phyloP scores from a whole-genome alignment of 768 basidiomycete genomes.

The Tricholoma sp. region DNA sequence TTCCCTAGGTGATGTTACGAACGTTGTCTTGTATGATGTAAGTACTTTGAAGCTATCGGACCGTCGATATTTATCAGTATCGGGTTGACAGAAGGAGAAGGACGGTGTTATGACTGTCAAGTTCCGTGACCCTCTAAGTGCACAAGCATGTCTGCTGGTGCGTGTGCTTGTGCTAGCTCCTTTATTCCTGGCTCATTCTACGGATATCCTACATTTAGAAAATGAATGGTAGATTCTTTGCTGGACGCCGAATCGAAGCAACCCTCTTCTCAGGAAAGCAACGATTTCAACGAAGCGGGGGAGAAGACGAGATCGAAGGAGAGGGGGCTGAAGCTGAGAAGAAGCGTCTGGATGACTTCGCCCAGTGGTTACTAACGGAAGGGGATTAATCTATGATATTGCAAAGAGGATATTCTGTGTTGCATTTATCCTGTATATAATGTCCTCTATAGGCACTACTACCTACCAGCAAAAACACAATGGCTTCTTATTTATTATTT shows the following conservation, averaged over 20 bases:
- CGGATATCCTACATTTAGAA: conserved; percentile 42
- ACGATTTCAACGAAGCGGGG: conserved; percentile 72
- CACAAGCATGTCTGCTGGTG: conserved; percentile 87
- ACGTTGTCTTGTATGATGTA: conserved; percentile 93
- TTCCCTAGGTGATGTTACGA: conserved; percentile 89
- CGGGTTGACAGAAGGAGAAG: conserved; percentile 64
- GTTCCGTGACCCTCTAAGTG: conserved; percentile 88
- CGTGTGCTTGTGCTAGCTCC: conserved; percentile 21
- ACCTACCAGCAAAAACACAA: conserved; percentile 75
- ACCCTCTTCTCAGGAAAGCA: conserved; percentile 78
- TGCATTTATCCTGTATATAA: conserved; percentile 16
- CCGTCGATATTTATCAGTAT: neutral
- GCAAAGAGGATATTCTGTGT: conserved; percentile 4
- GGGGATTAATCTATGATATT: conserved; percentile 46
- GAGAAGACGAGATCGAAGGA: conserved; percentile 55
- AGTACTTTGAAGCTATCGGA: conserved; percentile 23
- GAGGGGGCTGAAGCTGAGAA: conserved; percentile 74
- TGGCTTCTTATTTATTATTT: conserved; percentile 64
- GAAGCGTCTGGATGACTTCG: conserved; percentile 83
- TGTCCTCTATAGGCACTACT: conserved; percentile 16
- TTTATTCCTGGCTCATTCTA: neutral
- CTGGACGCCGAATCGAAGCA: conserved; percentile 78
- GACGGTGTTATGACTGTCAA: conserved; percentile 97
- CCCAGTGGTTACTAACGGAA: conserved; percentile 80
- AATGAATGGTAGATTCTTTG: conserved; percentile 94